These are phyloP conservation scores for Proliferodiscus dingleyae DNA, from an alignment of 2,329 filamentous ascomycete genomes.

Conservation along the genomic window DNA sequence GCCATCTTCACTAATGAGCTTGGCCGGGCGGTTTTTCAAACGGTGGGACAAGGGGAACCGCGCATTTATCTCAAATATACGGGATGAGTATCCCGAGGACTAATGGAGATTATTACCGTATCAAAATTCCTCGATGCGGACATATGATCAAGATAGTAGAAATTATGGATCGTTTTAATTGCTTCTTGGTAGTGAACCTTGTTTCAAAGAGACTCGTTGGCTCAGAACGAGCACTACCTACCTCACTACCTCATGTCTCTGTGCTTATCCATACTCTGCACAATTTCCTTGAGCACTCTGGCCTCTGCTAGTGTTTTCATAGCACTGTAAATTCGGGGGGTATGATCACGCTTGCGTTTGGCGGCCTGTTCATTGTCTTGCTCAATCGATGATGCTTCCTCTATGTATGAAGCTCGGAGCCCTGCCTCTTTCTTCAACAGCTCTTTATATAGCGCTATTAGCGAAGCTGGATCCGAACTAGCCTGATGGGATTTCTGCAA, in stretches of 20 bases:
- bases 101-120: too few relatives aligned
- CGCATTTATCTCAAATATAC: conserved; percentile 77
- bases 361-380: conserved; percentile 49
- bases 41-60: conserved; percentile 65
- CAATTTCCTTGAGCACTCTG: conserved; percentile 49
- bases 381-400: conserved; percentile 42
- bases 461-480: conserved; percentile 19
- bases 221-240: background rate
- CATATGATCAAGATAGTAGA: too few relatives aligned
- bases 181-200: too few relatives aligned
- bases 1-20: conserved; percentile 55
- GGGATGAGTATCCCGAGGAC: conserved; percentile 82
- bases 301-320: conserved; percentile 64
- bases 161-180: too few relatives aligned
- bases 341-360: conserved; percentile 62
- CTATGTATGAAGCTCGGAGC: conserved; percentile 42
- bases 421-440: conserved; percentile 39
- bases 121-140: too few relatives aligned
- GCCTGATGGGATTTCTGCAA: conserved; percentile 12
- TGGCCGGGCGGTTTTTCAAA: conserved; percentile 85
- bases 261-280: conserved; percentile 13
- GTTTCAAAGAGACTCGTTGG: background rate
- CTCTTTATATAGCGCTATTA: conserved; percentile 35
- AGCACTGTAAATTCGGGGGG: conserved; percentile 64
- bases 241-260: background rate